phyloP scores from a whole-genome alignment of 2,329 filamentous ascomycete species.

The Aspergillus pseudoviridinutans region DNA sequence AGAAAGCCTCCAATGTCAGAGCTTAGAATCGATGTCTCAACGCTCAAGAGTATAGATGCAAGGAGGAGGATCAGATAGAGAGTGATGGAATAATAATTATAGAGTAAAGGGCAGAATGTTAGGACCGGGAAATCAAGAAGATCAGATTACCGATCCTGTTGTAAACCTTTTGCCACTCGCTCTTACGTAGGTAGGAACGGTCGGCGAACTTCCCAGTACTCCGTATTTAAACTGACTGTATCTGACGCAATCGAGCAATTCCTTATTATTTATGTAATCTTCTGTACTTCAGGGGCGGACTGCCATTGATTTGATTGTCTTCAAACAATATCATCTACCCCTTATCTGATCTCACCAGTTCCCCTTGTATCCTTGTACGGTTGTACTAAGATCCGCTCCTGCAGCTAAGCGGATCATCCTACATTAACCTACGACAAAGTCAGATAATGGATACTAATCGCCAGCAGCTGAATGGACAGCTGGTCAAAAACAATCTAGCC shows the following conservation, averaged over 20 bases:
- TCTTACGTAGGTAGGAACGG: slow-evolving; percentile 2
- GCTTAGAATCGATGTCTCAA: background rate
- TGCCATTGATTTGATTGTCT: too few species aligned
- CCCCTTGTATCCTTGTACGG: background rate
- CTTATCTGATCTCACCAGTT: background rate
- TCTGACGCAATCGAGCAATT: background rate
- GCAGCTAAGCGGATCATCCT: slow-evolving; percentile 13
- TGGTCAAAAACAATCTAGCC: background rate
- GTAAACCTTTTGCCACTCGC: slow-evolving; percentile 3
- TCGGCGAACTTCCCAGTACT: slow-evolving; percentile 8
- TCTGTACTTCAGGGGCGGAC: background rate
- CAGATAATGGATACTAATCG: background rate
- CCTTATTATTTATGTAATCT: background rate
- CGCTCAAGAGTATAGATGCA: background rate
- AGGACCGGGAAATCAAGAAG: background rate
- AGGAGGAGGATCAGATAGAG: background rate
- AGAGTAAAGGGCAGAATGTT: background rate
- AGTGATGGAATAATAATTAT: background rate
- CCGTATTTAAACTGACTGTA: background rate
- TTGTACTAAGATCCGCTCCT: slow-evolving; percentile 7
- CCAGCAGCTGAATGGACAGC: background rate
- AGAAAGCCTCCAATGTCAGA: background rate
- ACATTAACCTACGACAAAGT: background rate
- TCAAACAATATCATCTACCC: background rate
- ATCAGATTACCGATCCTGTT: background rate